Percentiles rank a stretch among this genome's conserved stretches.
These are phyloP conservation scores for Colletotrichum ledebouriae DNA, from an alignment of 2,329 filamentous ascomycete genomes.

Conservation along the genomic window DNA sequence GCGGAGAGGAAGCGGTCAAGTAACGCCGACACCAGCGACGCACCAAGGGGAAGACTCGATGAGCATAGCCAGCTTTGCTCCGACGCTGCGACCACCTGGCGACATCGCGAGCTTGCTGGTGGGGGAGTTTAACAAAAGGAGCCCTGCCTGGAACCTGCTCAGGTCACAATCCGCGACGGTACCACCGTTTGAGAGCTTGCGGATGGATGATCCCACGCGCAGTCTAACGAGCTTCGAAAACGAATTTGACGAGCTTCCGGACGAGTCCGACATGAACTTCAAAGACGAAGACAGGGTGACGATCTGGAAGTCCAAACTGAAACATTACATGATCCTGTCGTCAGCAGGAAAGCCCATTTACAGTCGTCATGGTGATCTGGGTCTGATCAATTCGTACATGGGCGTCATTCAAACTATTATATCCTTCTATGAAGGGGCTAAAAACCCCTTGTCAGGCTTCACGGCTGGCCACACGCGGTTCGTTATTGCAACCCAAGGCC, in stretches of 20 bases:
- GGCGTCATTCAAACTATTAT: constrained; percentile 98
- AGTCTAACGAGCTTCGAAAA: constrained; percentile 75
- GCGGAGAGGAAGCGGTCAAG: constrained; percentile 59
- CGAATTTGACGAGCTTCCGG: constrained; percentile 84
- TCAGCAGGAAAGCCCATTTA: constrained; percentile 98
- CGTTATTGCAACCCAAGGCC: constrained; percentile 85
- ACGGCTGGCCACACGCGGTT: constrained; percentile 90
- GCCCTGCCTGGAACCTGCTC: constrained; percentile 77
- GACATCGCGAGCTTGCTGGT: constrained; percentile 87
- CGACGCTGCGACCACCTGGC: constrained; percentile 71
- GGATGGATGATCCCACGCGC: constrained; percentile 58
- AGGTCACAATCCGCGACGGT: constrained; percentile 72
- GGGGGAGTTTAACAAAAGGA: constrained; percentile 76
- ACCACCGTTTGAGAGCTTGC: constrained; percentile 71
- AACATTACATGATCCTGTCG: constrained; percentile 97
- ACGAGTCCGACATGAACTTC: constrained; percentile 58
- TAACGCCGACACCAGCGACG: constrained; percentile 54
- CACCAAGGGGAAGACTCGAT: constrained; percentile 72
- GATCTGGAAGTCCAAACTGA: constrained; percentile 91
- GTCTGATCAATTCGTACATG: constrained; percentile 92
- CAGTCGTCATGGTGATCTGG: constrained; percentile 92
- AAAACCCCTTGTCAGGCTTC: constrained; percentile 85
- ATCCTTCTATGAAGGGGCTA: constrained; percentile 89
- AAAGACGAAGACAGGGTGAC: constrained; percentile 72
- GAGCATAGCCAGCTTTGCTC: constrained; percentile 76